Percentiles rank a stretch among this genome's conserved stretches.
phyloP scores from a whole-genome alignment of 768 basidiomycete species.

The Tulasnella sp. region DNA sequence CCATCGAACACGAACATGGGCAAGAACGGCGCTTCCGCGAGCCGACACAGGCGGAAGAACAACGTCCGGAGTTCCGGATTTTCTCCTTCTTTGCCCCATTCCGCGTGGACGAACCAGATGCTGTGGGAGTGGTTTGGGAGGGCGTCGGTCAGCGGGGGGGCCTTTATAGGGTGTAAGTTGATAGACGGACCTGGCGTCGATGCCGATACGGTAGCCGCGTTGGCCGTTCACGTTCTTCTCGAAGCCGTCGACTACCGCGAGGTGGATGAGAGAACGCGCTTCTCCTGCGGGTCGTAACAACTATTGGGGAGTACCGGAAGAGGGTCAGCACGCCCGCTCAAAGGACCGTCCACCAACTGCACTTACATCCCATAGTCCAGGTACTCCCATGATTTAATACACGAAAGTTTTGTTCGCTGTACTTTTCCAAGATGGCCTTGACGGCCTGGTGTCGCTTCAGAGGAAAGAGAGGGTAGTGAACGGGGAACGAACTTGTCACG shows the following conservation, averaged over 20 bases:
- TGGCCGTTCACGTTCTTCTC: conserved; percentile 47
- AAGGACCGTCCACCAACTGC: neutral
- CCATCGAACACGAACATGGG: conserved; percentile 92
- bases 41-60: conserved; percentile 73
- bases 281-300: conserved; percentile 60
- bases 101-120: conserved; percentile 32
- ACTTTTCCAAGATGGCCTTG: neutral
- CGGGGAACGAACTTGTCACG: neutral
- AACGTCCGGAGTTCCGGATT: conserved; percentile 77
- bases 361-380: conserved; percentile 31
- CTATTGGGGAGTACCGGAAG: conserved; percentile 20
- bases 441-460: neutral
- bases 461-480: neutral
- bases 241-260: conserved; percentile 68
- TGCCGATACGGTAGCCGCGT: conserved; percentile 72
- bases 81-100: conserved; percentile 40
- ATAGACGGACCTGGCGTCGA: conserved; percentile 46
- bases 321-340: neutral
- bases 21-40: conserved; percentile 61
- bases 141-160: neutral
- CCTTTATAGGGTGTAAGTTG: neutral
- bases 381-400: conserved; percentile 27
- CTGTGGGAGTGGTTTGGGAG: conserved; percentile 1
- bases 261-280: conserved; percentile 61
- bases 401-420: neutral